phyloP scores from a whole-genome alignment of 257 asterid genomes.

The Scutellaria galericulata region DNA sequence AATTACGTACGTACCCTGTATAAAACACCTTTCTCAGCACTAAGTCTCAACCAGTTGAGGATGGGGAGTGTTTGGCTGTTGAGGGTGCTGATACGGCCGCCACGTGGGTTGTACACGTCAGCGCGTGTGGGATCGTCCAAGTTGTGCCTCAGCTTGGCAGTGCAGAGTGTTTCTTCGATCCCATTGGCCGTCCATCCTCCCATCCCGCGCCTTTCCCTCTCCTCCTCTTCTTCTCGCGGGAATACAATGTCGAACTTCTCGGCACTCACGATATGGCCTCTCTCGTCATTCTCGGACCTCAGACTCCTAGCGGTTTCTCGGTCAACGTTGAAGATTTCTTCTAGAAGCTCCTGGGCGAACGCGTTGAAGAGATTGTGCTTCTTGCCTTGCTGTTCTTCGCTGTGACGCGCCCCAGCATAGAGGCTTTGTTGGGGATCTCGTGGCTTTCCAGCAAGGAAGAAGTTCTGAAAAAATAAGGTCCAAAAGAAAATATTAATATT shows the following conservation, averaged over 20 bases:
- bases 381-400: conserved; percentile 9
- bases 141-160: conserved; percentile 47
- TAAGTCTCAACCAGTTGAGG: conserved; percentile 49
- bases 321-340: conserved; percentile 38
- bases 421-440: conserved; percentile 22
- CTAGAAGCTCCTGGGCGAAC: conserved; percentile 42
- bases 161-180: conserved; percentile 64
- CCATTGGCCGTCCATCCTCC: conserved; percentile 40
- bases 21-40: conserved; percentile 60
- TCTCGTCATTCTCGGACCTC: conserved; percentile 38
- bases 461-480: conserved; percentile 41
- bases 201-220: conserved; percentile 7
- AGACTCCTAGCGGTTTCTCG: conserved; percentile 38
- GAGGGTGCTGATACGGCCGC: conserved; percentile 55
- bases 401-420: conserved; percentile 12
- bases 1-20: conserved; percentile 39
- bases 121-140: conserved; percentile 46
- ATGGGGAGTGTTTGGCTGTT: conserved; percentile 64
- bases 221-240: conserved; percentile 41
- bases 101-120: conserved; percentile 59
- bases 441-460: conserved; percentile 69
- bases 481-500: too few species aligned
- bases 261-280: conserved; percentile 59
- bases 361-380: conserved; percentile 47
- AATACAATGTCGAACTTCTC: conserved; percentile 39